Base-by-base conservation (phyloP, 1,139 yeast genomes). In the Pichia sp. region DNA sequence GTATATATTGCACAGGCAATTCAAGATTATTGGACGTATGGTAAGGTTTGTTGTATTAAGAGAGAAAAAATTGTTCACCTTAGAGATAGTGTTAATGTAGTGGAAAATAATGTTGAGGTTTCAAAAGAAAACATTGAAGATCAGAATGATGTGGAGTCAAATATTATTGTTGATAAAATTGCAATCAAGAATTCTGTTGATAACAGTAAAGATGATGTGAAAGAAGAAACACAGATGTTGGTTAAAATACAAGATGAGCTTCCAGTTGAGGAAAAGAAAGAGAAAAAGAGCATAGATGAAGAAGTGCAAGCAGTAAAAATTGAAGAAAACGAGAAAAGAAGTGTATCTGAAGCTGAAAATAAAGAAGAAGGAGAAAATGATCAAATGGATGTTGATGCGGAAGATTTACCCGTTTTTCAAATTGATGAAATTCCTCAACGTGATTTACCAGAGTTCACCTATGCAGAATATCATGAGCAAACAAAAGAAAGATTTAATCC, bases 21-120 rank as follows among this genome's bases (percentile, higher is more conserved):
- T 0, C 68, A 69, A 54, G 96, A 88, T 52, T 89, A 80, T 60
- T 89, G 95, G 95, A 69, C 61, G 1, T 76, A 75, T 56, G 97
- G 96, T 1, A 81, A 80, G 58, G 75, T 72, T 3, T 77, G 82
- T 53, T 86, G 95, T 58, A 70, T 86, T 10, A 78, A 73, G 54
- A 62, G 73, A 43, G 69, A 65, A 49, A 68, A 72, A 3, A 67
- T 74, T 30, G 56, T 54, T 18, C 62, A 61, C 48, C 50, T 73
- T 37, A 47, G 35, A 6, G 44, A 38, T 2, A 34, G 40, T 18
- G 18, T 10, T 9, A 32, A 29, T 4, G 46, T 10, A 25, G 48
- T 18, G 1, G 18, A 18, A 18, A 18, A 18, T 18, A 18, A 1
- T 18, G 18, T 18, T 18, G 18, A 18, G 39, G 25, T n/a, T 5